Evolutionary conservation across 2,329 filamentous ascomycete species (phyloP).

Genomic region (Keithomyces neogunnii): DNA sequence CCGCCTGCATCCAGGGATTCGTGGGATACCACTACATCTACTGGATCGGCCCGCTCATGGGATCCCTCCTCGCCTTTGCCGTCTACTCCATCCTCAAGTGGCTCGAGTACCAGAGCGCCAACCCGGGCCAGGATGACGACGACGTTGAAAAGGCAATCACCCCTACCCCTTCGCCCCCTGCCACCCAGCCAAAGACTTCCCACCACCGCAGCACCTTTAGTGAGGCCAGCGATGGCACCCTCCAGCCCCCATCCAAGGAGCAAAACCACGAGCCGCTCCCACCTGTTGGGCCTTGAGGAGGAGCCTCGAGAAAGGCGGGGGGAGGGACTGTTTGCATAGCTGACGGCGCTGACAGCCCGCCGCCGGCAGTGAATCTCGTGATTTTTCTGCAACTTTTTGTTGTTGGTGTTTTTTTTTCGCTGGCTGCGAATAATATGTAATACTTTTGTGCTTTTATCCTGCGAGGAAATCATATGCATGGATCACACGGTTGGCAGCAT

Average conservation of each 20-base stretch:
- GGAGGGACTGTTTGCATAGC: neutral
- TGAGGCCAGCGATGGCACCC: conserved; percentile 1
- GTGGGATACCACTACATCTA: conserved; percentile 44
- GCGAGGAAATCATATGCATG: neutral
- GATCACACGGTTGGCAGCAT: neutral
- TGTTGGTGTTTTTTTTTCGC: neutral
- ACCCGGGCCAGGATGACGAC: conserved; percentile 38
- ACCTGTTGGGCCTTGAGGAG: neutral
- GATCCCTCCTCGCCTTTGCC: conserved; percentile 36
- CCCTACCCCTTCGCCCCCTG: neutral
- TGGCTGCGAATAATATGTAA: neutral
- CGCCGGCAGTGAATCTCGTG: neutral
- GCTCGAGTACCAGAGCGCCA: conserved; percentile 42
- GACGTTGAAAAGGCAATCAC: conserved; percentile 17
- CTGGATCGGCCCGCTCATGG: conserved; percentile 44
- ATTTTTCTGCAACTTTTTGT: neutral
- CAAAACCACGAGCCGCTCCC: neutral
- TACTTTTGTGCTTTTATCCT: neutral
- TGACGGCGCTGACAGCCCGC: neutral
- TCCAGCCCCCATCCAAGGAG: neutral
- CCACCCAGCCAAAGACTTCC: neutral
- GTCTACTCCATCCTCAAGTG: conserved; percentile 43
- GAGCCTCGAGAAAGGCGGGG: neutral
- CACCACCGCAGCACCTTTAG: neutral
- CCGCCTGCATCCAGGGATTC: conserved; percentile 35